phyloP scores from a whole-genome alignment of 495 filamentous ascomycete species.

The Chaetomium fimeti region DNA sequence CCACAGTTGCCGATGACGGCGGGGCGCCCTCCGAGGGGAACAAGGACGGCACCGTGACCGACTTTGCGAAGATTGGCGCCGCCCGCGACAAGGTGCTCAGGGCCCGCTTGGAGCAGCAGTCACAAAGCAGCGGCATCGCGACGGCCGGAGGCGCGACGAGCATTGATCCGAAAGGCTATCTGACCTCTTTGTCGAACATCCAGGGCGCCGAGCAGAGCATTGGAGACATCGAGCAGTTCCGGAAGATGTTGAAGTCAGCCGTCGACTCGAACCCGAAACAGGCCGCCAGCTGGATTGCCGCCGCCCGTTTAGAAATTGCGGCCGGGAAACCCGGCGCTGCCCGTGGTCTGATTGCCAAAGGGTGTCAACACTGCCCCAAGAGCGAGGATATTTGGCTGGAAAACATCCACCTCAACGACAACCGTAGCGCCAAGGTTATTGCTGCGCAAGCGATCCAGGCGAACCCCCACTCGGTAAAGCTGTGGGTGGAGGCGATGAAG shows the following conservation, averaged over 20 bases:
- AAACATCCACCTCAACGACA: constrained; percentile 86
- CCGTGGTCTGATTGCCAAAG: constrained; percentile 76
- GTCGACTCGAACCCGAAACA: constrained; percentile 95
- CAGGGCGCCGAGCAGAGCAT: constrained; percentile 80
- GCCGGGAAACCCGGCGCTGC: constrained; percentile 88
- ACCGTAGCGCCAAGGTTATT: constrained; percentile 90
- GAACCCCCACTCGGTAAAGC: constrained; percentile 79
- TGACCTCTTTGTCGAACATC: constrained; percentile 81
- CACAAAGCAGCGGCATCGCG: constrained; percentile 65
- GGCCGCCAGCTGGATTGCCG: constrained; percentile 94
- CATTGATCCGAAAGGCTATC: constrained; percentile 92
- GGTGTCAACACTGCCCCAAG: constrained; percentile 86
- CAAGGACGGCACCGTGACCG: constrained; percentile 84
- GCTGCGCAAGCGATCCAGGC: constrained; percentile 90
- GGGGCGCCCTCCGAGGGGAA: constrained; percentile 53
- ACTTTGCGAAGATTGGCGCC: constrained; percentile 96
- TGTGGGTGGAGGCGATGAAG: constrained; percentile 96
- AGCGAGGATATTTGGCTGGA: constrained; percentile 96
- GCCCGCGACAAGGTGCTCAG: constrained; percentile 91
- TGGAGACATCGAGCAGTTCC: constrained; percentile 93
- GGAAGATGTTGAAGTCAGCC: constrained; percentile 88
- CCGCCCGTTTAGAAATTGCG: constrained; percentile 86
- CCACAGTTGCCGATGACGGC: constrained; percentile 78
- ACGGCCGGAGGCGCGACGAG: constrained; percentile 80
- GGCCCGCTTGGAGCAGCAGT: constrained; percentile 86